A percentile compares a stretch with the other conserved stretches of the same genome.
phyloP scores from a whole-genome alignment of 2,329 filamentous ascomycete species.

The Aphanoascus verrucosus region DNA sequence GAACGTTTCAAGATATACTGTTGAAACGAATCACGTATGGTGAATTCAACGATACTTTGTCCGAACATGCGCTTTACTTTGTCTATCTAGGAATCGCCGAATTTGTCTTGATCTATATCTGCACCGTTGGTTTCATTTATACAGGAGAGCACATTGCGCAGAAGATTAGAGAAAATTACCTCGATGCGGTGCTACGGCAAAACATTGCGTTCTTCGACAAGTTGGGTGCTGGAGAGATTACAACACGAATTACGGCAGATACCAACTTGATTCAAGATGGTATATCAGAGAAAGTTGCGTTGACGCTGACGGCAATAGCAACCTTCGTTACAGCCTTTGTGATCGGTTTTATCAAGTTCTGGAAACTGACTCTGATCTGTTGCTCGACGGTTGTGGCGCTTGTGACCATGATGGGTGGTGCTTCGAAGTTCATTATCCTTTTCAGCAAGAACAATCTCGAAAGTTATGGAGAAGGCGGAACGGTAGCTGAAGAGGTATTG shows the following conservation, averaged over 20 bases:
- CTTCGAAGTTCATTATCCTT: constrained; percentile 65
- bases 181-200: constrained; percentile 71
- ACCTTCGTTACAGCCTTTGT: constrained; percentile 83
- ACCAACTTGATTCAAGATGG: constrained; percentile 90
- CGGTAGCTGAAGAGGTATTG: constrained; percentile 85
- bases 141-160: constrained; percentile 67
- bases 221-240: constrained; percentile 83
- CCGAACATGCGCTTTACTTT: constrained; percentile 64
- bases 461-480: constrained; percentile 74
- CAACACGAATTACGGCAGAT: constrained; percentile 85
- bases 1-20: constrained; percentile 58
- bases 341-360: constrained; percentile 82
- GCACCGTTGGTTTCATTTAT: constrained; percentile 83
- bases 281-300: constrained; percentile 76
- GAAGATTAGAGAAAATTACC: constrained; percentile 72
- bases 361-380: constrained; percentile 86
- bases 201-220: constrained; percentile 93
- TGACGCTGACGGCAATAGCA: constrained; percentile 64
- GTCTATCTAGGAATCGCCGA: constrained; percentile 74
- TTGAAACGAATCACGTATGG: constrained; percentile 38
- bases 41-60: constrained; percentile 51
- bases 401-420: constrained; percentile 61
- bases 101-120: constrained; percentile 66
- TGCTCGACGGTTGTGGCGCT: constrained; percentile 72
- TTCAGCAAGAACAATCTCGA: constrained; percentile 68